phyloP scores from a whole-genome alignment of 192 early-diverging fungal species.

The Phycomyces blakesleeanus region DNA sequence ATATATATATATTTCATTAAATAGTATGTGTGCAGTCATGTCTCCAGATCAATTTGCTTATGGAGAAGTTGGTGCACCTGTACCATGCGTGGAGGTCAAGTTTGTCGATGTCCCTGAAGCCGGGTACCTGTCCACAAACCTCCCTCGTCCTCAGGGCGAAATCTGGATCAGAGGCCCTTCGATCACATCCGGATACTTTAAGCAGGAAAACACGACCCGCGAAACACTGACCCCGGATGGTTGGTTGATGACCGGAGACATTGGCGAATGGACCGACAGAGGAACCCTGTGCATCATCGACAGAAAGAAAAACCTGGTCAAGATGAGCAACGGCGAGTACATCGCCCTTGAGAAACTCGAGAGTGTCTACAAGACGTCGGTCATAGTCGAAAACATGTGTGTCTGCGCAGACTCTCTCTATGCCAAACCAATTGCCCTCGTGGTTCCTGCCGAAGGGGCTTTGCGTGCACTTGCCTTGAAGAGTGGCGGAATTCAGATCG shows the following conservation, averaged over 20 bases:
- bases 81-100: slow-evolving; percentile 56
- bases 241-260: slow-evolving; percentile 74
- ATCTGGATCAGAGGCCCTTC: slow-evolving; percentile 62
- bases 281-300: slow-evolving; percentile 77
- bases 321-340: slow-evolving; percentile 70
- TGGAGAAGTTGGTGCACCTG: slow-evolving; percentile 71
- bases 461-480: slow-evolving; percentile 42
- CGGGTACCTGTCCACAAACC: slow-evolving; percentile 43
- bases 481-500: slow-evolving; percentile 40
- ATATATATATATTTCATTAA: not conserved
- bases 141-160: slow-evolving; percentile 61
- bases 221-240: slow-evolving; percentile 62
- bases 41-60: slow-evolving; percentile 55
- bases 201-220: slow-evolving; percentile 53
- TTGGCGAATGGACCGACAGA: slow-evolving; percentile 66
- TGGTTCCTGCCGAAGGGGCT: slow-evolving; percentile 61
- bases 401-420: slow-evolving; percentile 72
- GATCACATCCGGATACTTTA: slow-evolving; percentile 64
- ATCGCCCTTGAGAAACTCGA: slow-evolving; percentile 56
- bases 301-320: slow-evolving; percentile 77
- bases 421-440: slow-evolving; percentile 68
- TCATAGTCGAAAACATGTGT: slow-evolving; percentile 75
- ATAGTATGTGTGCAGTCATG: slow-evolving; percentile 62
- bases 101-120: slow-evolving; percentile 56
- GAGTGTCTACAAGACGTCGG: slow-evolving; percentile 74